phyloP scores from a whole-genome alignment of 495 filamentous ascomycete species.

The Podospora sp. region DNA sequence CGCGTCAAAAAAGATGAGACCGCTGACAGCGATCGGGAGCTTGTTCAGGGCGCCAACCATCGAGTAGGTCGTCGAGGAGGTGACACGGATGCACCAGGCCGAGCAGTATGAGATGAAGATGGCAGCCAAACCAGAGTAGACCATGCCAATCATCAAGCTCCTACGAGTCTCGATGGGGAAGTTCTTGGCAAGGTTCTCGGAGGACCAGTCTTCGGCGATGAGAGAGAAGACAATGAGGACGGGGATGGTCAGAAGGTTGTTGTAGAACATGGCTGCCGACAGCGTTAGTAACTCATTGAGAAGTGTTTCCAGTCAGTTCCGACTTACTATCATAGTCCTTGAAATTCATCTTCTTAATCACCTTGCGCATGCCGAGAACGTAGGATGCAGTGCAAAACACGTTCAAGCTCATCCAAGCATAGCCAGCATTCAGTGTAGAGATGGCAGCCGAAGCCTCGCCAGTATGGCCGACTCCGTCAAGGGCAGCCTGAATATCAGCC shows the following conservation, averaged over 20 bases:
- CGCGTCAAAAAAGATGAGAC: slow-evolving; percentile 92
- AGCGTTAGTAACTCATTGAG: slow-evolving; percentile 16
- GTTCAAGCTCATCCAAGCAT: slow-evolving; percentile 98
- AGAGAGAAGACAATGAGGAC: slow-evolving; percentile 83
- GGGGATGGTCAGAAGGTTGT: slow-evolving; percentile 97
- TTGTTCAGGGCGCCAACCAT: slow-evolving; percentile 99
- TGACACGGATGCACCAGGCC: slow-evolving; percentile 97
- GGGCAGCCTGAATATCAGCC: slow-evolving; percentile 93
- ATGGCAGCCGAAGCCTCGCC: slow-evolving; percentile 71
- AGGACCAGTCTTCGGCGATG: slow-evolving; percentile 88
- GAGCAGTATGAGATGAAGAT: slow-evolving; percentile 99
- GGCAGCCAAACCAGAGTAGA: slow-evolving; percentile 89
- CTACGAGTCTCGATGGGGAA: slow-evolving; percentile 80
- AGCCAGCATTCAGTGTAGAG: slow-evolving; percentile 91
- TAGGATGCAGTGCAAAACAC: slow-evolving; percentile 94
- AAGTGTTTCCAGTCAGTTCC: background rate
- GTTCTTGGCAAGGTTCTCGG: slow-evolving; percentile 78
- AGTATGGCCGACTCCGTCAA: slow-evolving; percentile 60
- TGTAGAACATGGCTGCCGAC: slow-evolving; percentile 94
- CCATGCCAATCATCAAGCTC: slow-evolving; percentile 79
- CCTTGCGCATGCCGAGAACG: slow-evolving; percentile 91
- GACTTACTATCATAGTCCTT: slow-evolving; percentile 98
- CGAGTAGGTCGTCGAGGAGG: slow-evolving; percentile 93
- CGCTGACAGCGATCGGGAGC: slow-evolving; percentile 87
- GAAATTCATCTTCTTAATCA: slow-evolving; percentile 99